Conservation (phyloP, 495 filamentous ascomycete species). For the Trypethelium eluteriae region DNA sequence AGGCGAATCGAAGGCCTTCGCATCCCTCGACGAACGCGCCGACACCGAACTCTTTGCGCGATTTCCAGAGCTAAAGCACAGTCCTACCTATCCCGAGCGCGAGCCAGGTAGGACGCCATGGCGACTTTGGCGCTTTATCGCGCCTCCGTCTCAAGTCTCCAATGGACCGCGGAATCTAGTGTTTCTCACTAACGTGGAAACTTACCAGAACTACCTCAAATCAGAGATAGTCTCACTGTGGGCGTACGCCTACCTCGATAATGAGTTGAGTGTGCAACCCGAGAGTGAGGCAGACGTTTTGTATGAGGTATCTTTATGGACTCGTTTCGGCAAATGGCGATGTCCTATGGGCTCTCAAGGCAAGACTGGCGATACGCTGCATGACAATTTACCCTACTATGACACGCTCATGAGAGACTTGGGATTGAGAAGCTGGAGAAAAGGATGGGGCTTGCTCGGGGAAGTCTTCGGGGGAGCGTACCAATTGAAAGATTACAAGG, state of each 20-base stretch:
- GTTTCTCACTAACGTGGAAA: conserved; percentile 21
- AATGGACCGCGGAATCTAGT: conserved; percentile 21
- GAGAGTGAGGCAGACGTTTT: conserved; percentile 23
- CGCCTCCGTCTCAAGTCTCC: conserved; percentile 24
- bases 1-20: conserved; percentile 4
- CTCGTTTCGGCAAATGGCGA: conserved; percentile 61
- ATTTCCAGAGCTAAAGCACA: conserved; percentile 55
- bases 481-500: conserved; percentile 34
- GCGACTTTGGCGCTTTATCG: conserved; percentile 31
- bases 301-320: conserved; percentile 56
- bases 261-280: conserved; percentile 31
- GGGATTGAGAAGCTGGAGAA: conserved; percentile 44
- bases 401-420: conserved; percentile 64
- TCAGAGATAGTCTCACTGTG: conserved; percentile 27
- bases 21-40: conserved; percentile 36
- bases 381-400: conserved; percentile 70
- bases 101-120: conserved; percentile 16
- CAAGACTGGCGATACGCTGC: conserved; percentile 63
- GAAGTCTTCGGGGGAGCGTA: conserved; percentile 38
- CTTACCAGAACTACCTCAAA: conserved; percentile 23
- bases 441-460: conserved; percentile 31
- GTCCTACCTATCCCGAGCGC: conserved; percentile 31
- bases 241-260: conserved; percentile 40
- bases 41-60: conserved; percentile 59
- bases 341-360: conserved; percentile 57